A percentile compares a stretch with the other conserved stretches of the same genome.
These are phyloP conservation scores for Trametes cubensis DNA, from an alignment of 768 basidiomycete genomes.

Conservation along the genomic window DNA sequence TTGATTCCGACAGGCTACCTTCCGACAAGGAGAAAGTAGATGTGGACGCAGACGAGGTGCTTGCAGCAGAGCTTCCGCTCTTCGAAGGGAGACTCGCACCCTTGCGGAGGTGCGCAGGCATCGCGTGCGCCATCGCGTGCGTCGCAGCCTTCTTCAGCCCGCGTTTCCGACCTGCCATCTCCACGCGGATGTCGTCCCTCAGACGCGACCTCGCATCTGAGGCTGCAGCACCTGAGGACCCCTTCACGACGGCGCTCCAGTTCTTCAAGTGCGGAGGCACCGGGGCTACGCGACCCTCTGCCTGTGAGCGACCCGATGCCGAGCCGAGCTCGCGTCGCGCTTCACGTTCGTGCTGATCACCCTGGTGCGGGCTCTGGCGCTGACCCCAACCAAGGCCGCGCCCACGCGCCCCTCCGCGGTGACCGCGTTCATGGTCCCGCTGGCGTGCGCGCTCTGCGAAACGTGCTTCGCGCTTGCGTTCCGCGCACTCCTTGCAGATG, in stretches of 20 bases:
- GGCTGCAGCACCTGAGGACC: neutral
- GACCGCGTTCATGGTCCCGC: neutral
- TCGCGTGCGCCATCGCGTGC: neutral
- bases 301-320: neutral
- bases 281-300: neutral
- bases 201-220: neutral
- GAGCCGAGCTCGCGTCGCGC: neutral
- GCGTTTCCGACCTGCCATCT: constrained; percentile 5
- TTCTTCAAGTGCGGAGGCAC: constrained; percentile 1
- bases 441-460: constrained; percentile 10
- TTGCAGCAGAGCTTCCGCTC: neutral
- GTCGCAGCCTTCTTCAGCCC: neutral
- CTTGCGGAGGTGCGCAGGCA: constrained; percentile 12
- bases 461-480: constrained; percentile 10
- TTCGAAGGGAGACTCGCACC: neutral
- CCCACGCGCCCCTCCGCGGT: neutral
- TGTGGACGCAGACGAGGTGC: neutral
- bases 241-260: neutral
- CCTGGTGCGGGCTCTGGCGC: neutral
- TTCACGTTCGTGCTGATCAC: neutral
- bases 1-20: neutral
- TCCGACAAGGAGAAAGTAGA: neutral
- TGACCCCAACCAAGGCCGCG: no score
- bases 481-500: constrained; percentile 13
- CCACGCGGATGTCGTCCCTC: constrained; percentile 7